These are phyloP conservation scores for Pseudocercospora cruenta DNA, from an alignment of 2,329 filamentous ascomycete genomes.

Conservation along the genomic window DNA sequence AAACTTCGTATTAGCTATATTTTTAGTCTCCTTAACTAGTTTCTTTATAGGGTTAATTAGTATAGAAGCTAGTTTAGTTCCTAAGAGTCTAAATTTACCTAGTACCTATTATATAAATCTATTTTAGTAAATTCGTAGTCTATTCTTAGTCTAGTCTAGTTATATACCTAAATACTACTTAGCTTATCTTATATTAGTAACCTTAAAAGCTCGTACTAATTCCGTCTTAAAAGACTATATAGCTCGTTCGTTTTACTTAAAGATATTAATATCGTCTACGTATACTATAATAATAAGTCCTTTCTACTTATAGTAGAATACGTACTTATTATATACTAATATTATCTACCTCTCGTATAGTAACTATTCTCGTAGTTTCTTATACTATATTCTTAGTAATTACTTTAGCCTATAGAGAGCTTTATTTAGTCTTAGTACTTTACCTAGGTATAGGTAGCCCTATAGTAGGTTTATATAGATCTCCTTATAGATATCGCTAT, in stretches of 20 bases:
- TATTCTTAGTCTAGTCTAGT: not conserved
- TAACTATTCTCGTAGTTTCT: not conserved
- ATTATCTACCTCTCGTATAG: not conserved
- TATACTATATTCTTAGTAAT: constrained; percentile 2
- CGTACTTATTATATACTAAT: constrained; percentile 1
- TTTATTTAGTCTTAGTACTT: not conserved
- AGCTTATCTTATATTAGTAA: not conserved
- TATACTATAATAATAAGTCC: constrained; percentile 7
- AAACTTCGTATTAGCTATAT: not conserved
- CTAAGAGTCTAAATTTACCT: not conserved
- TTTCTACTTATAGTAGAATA: not conserved
- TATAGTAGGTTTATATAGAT: constrained; percentile 2
- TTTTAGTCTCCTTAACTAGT: not conserved
- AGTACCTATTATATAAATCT: not conserved
- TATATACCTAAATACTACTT: not conserved
- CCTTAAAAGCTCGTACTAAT: not conserved
- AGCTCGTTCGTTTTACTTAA: not conserved
- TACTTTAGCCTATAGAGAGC: constrained; percentile 3
- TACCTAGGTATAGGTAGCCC: not conserved
- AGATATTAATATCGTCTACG: constrained; percentile 8
- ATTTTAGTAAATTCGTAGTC: not conserved
- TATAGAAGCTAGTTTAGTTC: not conserved
- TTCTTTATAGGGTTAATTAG: not conserved
- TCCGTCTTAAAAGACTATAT: not conserved
- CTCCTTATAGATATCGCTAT: not conserved